These are phyloP conservation scores for Carex myosuroides DNA, from an alignment of 176 grass and related monocot genomes.

Conservation along the genomic window DNA sequence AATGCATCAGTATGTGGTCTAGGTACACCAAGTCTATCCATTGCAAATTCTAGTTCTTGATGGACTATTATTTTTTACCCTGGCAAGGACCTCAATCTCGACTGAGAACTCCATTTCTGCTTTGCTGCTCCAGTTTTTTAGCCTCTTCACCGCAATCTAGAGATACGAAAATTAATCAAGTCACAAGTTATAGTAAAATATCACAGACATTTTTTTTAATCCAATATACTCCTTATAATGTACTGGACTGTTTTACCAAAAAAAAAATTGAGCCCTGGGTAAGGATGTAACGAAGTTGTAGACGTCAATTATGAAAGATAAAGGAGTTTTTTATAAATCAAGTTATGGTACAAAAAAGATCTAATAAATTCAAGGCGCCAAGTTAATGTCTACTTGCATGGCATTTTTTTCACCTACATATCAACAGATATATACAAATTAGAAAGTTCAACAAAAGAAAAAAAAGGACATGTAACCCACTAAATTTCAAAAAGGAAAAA, in stretches of 20 bases:
- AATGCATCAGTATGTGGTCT: background rate
- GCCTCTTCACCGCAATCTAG: constrained; percentile 88
- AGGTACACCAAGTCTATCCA: background rate
- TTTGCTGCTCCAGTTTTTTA: constrained; percentile 92
- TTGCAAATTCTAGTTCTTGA: background rate
- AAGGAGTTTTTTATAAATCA: background rate
- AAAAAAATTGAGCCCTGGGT: background rate
- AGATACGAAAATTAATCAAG: background rate
- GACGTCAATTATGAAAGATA: background rate
- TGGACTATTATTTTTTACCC: background rate
- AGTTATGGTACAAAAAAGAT: background rate
- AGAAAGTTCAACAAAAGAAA: background rate
- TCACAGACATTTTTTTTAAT: background rate
- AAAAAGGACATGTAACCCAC: background rate
- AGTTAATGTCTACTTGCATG: background rate
- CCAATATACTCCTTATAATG: background rate
- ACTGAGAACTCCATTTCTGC: constrained; percentile 74
- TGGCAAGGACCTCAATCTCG: constrained; percentile 65
- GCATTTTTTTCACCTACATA: background rate
- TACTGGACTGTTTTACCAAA: background rate
- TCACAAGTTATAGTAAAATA: background rate
- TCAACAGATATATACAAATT: background rate
- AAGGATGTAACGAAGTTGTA: background rate
- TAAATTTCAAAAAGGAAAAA: background rate
- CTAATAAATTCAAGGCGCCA: background rate